phyloP scores from a whole-genome alignment of 306 rosid genomes.

The Sindora glabra region DNA sequence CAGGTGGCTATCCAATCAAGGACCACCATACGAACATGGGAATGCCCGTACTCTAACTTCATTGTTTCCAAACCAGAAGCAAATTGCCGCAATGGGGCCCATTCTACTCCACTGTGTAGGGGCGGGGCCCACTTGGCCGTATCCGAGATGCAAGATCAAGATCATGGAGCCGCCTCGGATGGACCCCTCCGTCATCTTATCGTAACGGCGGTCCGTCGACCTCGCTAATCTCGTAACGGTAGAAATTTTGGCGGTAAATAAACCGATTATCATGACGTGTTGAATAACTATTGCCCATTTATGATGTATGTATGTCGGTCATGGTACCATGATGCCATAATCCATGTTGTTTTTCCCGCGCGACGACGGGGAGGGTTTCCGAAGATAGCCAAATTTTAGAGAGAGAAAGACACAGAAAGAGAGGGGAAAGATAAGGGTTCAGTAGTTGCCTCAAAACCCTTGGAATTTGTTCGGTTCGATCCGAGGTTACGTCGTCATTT shows the following conservation, averaged over 20 bases:
- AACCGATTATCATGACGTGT: not conserved
- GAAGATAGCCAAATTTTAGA: not conserved
- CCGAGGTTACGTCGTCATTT: not conserved
- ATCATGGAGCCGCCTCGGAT: too few species aligned
- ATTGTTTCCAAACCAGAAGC: too few species aligned
- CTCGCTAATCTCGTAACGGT: not conserved
- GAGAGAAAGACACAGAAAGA: not conserved
- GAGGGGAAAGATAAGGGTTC: not conserved
- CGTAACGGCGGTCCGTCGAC: not conserved
- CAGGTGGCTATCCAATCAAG: too few species aligned
- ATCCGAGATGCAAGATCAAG: too few species aligned
- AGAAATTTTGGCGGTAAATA: conserved; percentile 9
- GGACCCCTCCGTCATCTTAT: not conserved
- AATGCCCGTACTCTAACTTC: too few species aligned
- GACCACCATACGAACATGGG: too few species aligned
- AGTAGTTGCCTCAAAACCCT: not conserved
- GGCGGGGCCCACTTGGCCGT: too few species aligned
- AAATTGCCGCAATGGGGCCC: too few species aligned
- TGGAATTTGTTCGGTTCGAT: not conserved
- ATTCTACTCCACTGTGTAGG: too few species aligned
- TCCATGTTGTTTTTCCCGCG: conserved; percentile 14
- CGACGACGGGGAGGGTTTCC: not conserved
- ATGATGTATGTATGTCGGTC: not conserved
- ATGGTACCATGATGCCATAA: not conserved
- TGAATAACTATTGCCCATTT: not conserved